Evolutionary conservation across 805 yeast genomes (phyloP).

Genomic region (Sugiyamaella lignohabitans): DNA sequence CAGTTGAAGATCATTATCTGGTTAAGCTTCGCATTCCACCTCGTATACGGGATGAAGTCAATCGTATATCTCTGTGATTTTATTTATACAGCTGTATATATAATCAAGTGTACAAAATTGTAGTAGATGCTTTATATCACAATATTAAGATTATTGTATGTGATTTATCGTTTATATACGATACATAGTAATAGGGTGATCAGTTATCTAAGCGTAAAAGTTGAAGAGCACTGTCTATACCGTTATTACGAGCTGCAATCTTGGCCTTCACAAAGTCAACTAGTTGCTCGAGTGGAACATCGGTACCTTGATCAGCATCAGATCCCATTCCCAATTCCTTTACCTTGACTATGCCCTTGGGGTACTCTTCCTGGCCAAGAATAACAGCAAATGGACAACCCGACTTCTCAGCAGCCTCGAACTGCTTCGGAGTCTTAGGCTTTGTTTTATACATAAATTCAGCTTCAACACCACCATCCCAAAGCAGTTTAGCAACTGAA

Average conservation of each 20-base stretch:
- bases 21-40: constrained; percentile 19
- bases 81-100: too few relatives aligned
- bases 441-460: constrained; percentile 90
- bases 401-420: constrained; percentile 93
- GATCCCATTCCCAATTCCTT: constrained; percentile 87
- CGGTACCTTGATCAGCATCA: constrained; percentile 78
- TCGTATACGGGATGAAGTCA: not conserved
- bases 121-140: too few relatives aligned
- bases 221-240: constrained; percentile 13
- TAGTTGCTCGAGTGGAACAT: constrained; percentile 57
- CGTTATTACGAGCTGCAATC: constrained; percentile 30
- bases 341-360: constrained; percentile 74
- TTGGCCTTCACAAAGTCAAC: constrained; percentile 47
- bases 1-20: constrained; percentile 5
- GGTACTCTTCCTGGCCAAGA: constrained; percentile 89
- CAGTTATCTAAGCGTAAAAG: not conserved
- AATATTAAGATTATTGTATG: too few relatives aligned
- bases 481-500: constrained; percentile 71
- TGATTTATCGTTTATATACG: too few relatives aligned
- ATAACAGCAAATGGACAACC: constrained; percentile 90
- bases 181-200: too few relatives aligned
- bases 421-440: constrained; percentile 92
- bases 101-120: too few relatives aligned
- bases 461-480: constrained; percentile 84
- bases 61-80: not conserved